A percentile compares a stretch with the other conserved stretches of the same genome.
These are phyloP conservation scores for Penicillium arizonense DNA, from an alignment of 495 filamentous ascomycete genomes.

Conservation along the genomic window DNA sequence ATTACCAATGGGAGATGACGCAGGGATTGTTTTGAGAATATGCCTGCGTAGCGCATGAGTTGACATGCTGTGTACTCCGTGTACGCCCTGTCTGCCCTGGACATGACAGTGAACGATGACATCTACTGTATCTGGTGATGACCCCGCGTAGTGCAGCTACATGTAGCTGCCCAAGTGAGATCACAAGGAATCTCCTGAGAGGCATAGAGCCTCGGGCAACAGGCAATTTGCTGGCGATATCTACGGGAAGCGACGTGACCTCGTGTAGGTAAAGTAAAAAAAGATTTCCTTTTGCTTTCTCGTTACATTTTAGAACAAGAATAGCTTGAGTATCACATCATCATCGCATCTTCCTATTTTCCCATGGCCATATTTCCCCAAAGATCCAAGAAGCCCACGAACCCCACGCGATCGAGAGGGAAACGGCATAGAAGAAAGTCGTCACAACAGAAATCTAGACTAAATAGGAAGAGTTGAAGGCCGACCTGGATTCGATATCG, in stretches of 20 bases:
- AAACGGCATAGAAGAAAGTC: constrained; percentile 17
- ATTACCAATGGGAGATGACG: neutral
- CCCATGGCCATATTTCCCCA: constrained; percentile 16
- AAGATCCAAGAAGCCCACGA: constrained; percentile 20
- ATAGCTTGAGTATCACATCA: constrained; percentile 36
- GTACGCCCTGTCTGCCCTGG: no score
- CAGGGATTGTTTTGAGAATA: neutral
- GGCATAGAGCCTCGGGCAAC: no score
- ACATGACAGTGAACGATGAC: no score
- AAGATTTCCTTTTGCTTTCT: constrained; percentile 33
- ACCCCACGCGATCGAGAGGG: constrained; percentile 17
- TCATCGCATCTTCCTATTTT: constrained; percentile 32
- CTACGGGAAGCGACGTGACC: no score
- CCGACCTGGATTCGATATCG: constrained; percentile 28
- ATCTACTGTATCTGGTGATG: no score
- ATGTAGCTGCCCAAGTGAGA: neutral
- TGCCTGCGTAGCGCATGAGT: neutral
- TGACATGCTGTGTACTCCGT: neutral
- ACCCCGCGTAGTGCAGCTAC: neutral
- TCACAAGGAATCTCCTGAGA: no score
- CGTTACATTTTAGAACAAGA: constrained; percentile 30
- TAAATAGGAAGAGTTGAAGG: constrained; percentile 27
- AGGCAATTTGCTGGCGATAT: no score
- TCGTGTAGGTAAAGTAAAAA: constrained; percentile 16
- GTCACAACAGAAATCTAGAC: constrained; percentile 14